phyloP scores from a whole-genome alignment of 2,329 filamentous ascomycete genomes.

The Aureobasidium mangrovei region DNA sequence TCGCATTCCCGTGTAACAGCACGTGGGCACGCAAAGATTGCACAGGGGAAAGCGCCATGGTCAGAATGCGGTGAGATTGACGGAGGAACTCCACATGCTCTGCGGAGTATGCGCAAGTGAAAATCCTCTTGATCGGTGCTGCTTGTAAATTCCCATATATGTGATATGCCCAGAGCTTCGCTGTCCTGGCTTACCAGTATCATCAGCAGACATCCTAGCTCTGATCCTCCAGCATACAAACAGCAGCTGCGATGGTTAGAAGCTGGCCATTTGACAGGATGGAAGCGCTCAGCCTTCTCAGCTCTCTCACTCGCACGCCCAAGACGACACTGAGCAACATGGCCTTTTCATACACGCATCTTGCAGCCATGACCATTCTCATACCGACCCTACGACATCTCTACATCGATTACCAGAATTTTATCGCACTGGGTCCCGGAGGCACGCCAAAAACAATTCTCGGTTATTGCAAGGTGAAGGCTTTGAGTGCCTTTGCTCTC shows the following conservation, averaged over 20 bases:
- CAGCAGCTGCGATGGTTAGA: neutral
- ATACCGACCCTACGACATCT: conserved; percentile 32
- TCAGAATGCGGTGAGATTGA: conserved; percentile 9
- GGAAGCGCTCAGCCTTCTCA: neutral
- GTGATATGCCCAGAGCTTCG: conserved; percentile 1
- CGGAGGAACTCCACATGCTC: conserved; percentile 4
- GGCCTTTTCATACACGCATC: neutral
- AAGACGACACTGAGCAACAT: neutral
- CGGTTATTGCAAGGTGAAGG: conserved; percentile 66
- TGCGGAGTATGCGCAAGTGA: neutral
- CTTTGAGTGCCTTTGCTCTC: conserved; percentile 62
- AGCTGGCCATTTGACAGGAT: neutral
- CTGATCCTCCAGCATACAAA: no score
- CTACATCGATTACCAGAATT: conserved; percentile 65
- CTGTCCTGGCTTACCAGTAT: neutral
- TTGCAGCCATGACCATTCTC: conserved; percentile 30
- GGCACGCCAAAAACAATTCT: conserved; percentile 65
- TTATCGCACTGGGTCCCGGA: conserved; percentile 68
- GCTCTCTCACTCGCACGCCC: neutral
- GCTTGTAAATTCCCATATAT: neutral
- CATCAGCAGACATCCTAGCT: no score
- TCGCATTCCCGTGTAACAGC: neutral
- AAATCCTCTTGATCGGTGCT: neutral
- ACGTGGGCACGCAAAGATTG: neutral
- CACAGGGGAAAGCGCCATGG: neutral